Evolutionary conservation across 1,284 basidiomycete genomes (phyloP).

Genomic region (Trametes versicolor): DNA sequence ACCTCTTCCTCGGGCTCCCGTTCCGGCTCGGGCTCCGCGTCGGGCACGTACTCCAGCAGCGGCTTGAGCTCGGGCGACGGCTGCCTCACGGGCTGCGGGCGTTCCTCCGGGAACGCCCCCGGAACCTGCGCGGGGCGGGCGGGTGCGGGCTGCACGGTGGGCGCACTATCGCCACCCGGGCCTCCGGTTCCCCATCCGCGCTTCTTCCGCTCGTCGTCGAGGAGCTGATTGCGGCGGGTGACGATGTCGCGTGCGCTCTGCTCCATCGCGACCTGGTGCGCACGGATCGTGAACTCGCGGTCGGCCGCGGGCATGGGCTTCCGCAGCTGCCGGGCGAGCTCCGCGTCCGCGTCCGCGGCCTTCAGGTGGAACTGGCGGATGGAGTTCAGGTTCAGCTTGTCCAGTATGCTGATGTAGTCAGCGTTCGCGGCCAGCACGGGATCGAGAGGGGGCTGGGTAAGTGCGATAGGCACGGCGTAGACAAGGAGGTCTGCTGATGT

Average conservation of each 20-base stretch:
- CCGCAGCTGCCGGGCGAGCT: slow-evolving; percentile 36
- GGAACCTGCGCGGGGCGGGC: slow-evolving; percentile 20
- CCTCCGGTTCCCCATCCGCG: slow-evolving; percentile 19
- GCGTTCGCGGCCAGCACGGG: slow-evolving; percentile 17
- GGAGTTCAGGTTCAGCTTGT: slow-evolving; percentile 29
- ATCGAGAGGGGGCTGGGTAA: slow-evolving; percentile 18
- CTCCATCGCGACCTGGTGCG: slow-evolving; percentile 34
- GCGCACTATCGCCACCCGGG: slow-evolving; percentile 24
- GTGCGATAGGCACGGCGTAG: slow-evolving; percentile 29
- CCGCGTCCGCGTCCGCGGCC: slow-evolving; percentile 38
- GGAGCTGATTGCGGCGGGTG: slow-evolving; percentile 22
- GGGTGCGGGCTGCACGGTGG: slow-evolving; percentile 5
- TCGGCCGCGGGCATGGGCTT: slow-evolving; percentile 28
- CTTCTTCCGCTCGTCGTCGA: slow-evolving; percentile 25
- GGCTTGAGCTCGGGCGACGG: slow-evolving; percentile 17
- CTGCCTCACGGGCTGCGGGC: slow-evolving; percentile 3
- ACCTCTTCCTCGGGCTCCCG: slow-evolving; percentile 25
- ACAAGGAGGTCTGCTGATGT: slow-evolving; percentile 21
- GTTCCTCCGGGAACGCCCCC: slow-evolving; percentile 33
- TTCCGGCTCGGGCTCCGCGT: slow-evolving; percentile 22
- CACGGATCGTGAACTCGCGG: slow-evolving; percentile 29
- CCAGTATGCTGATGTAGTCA: slow-evolving; percentile 20
- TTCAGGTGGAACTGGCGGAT: slow-evolving; percentile 38
- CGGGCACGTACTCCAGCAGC: slow-evolving; percentile 17
- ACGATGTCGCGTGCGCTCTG: slow-evolving; percentile 34